Evolutionary conservation across 768 basidiomycete species (phyloP), one percentile per base, ranked within the genome.

Genomic region (Chalciporus sphaerocephalus): DNA sequence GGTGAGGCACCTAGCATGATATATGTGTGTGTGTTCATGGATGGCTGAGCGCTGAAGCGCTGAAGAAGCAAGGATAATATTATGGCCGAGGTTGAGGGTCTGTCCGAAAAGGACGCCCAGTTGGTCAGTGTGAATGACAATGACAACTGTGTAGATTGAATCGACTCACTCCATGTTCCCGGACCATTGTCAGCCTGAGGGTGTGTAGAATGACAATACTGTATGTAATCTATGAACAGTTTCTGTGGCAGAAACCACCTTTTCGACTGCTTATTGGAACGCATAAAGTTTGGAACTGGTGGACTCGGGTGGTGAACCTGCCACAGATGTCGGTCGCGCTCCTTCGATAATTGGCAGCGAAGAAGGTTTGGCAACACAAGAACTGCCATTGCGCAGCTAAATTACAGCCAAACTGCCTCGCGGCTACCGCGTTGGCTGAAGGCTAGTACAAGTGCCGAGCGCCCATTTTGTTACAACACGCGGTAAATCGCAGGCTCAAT

Each of bases 71-170:
- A 23, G 7, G 16, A 48, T n/a, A 10, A 32, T 5, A 42, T 18
- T 21, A 22, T 28, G 42, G 17, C 17, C 2, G 38, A 18, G 50
- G 47, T 47, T 23, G 17, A 48, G 53, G 52, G 52, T 39, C 10
- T 34, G n/a, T 22, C 25, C 28, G n/a, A 12, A 28, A 28, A 28
- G 7, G 12, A 28, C 7, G 12, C 11, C n/a, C 13, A 30, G 28
- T 30, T 3, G 4, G 25, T 27, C 13, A n/a, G n/a, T n/a, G 3
- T 32, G 13, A 32, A 32, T 32, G 30, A 9, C 5, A 32, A n/a
- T 15, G n/a, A 32, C n/a, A 32, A 6, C 13, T 6, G 30, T 32
- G n/a, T n/a, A n/a, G n/a, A n/a, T n/a, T n/a, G n/a, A n/a, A n/a
- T n/a, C n/a, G n/a, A n/a, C n/a, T n/a, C n/a, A n/a, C n/a, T n/a